Evolutionary conservation across 179 eudicot genomes (phyloP), one percentile per base, ranked within the genome.

Genomic region (Gypsophila paniculata): DNA sequence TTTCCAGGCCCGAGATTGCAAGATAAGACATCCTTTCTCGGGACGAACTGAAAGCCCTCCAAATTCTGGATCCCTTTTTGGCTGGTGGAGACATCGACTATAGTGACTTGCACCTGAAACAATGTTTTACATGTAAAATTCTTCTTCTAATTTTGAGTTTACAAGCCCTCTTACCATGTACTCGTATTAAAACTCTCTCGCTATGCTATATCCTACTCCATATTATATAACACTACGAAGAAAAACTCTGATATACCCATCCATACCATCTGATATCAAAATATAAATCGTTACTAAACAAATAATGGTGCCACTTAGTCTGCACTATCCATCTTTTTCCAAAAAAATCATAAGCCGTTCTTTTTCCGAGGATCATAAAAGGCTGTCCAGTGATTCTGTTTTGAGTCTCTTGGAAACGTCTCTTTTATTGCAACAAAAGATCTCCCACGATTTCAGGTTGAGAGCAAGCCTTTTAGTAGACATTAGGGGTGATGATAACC

Each of bases 11-110:
- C 79, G 76, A 58, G 79, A 76, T 79, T 81, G 77, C 77, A 71
- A 69, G 94, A 84, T 19, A 94, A 79, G 21, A 94, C 86, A 75
- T 86, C 94, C 71, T 82, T 87, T 70, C 93, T 87, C 0, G 95
- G 77, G 61, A 94, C 82, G 72, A 82, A 87, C 0, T 78, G 77
- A 65, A 89, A 88, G 76, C 81, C 88, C 19, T 80, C 86, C 51
- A 76, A 74, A 58, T 67, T 80, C 63, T 81, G 78, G 21, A 76
- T 72, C 78, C 82, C 88, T 22, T 87, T 86, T 49, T 61, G 81
- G 75, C 99, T 63, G 6, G 90, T 77, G 10, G 99, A 94, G n/a
- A 94, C 96, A 87, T 94, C 99, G 25, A 94, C 79, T 25, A 90
- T 72, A 10, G 89, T 87, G 61, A 91, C 94, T 72, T 85, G 75